These are phyloP conservation scores for Hygrophorus pudorinus DNA, from an alignment of 768 basidiomycete species.

Conservation along the genomic window DNA sequence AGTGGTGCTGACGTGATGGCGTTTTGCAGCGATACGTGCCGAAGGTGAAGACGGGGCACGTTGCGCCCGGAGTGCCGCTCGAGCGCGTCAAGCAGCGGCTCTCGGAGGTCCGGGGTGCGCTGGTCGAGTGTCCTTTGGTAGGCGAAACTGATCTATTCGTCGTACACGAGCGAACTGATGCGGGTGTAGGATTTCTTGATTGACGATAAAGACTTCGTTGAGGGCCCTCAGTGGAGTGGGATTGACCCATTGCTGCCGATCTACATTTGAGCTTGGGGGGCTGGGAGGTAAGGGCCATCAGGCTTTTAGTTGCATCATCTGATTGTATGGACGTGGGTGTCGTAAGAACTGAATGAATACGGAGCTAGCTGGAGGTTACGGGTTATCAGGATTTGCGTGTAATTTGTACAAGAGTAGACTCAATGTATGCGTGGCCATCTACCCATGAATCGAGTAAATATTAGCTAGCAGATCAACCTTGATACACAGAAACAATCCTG, in stretches of 20 bases:
- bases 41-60: conserved; percentile 73
- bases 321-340: too few relatives aligned
- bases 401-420: too few relatives aligned
- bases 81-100: conserved; percentile 70
- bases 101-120: conserved; percentile 51
- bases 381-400: too few relatives aligned
- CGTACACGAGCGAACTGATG: not conserved
- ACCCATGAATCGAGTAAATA: too few relatives aligned
- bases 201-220: conserved; percentile 63
- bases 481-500: conserved; percentile 35
- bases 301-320: too few relatives aligned
- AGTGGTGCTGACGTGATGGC: not conserved
- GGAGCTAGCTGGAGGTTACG: too few relatives aligned
- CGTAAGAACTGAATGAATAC: too few relatives aligned
- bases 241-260: conserved; percentile 73
- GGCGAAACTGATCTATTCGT: conserved; percentile 9
- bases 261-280: conserved; percentile 63
- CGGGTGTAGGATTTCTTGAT: conserved; percentile 67
- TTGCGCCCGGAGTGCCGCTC: conserved; percentile 58
- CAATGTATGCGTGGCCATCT: too few relatives aligned
- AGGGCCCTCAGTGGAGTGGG: conserved; percentile 62
- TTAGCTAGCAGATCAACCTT: too few relatives aligned
- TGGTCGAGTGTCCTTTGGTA: conserved; percentile 74
- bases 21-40: conserved; percentile 56
- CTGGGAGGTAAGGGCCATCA: too few relatives aligned